These are phyloP conservation scores for Rhizophagus prolifer DNA, from an alignment of 192 early-diverging fungal genomes.

Conservation along the genomic window DNA sequence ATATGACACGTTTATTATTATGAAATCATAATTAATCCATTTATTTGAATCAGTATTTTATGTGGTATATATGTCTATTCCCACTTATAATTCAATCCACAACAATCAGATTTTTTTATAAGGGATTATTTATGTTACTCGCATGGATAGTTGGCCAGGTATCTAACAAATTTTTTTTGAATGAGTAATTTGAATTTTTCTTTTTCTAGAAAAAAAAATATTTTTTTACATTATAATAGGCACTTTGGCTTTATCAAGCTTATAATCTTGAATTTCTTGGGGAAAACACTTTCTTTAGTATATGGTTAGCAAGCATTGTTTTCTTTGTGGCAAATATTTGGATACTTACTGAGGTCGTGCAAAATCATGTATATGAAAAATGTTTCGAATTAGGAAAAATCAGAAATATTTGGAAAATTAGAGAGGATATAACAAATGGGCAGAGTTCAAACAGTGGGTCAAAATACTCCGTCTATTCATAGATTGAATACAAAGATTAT, in stretches of 20 bases:
- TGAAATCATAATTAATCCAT: neutral
- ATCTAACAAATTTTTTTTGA: neutral
- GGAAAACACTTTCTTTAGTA: constrained; percentile 70
- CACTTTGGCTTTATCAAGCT: constrained; percentile 80
- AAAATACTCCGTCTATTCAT: neutral
- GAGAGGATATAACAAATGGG: neutral
- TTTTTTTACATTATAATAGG: constrained; percentile 51
- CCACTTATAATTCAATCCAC: constrained; percentile 81
- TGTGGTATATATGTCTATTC: constrained; percentile 97
- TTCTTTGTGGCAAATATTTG: constrained; percentile 76
- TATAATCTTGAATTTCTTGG: constrained; percentile 89
- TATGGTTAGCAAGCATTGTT: constrained; percentile 71
- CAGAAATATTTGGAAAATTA: constrained; percentile 43
- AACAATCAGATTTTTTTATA: constrained; percentile 44
- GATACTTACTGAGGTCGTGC: constrained; percentile 63
- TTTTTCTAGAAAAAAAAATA: neutral
- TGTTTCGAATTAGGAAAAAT: constrained; percentile 52
- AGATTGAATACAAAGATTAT: neutral
- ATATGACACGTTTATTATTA: neutral
- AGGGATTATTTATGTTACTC: constrained; percentile 53
- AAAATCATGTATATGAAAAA: constrained; percentile 47
- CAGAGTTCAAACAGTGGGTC: neutral
- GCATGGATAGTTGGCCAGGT: constrained; percentile 76
- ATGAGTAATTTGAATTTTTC: neutral
- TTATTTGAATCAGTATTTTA: constrained; percentile 78